A percentile compares a stretch with the other conserved stretches of the same genome.
phyloP scores from a whole-genome alignment of 23 red algal species.

The Gracilariopsis chorda region DNA sequence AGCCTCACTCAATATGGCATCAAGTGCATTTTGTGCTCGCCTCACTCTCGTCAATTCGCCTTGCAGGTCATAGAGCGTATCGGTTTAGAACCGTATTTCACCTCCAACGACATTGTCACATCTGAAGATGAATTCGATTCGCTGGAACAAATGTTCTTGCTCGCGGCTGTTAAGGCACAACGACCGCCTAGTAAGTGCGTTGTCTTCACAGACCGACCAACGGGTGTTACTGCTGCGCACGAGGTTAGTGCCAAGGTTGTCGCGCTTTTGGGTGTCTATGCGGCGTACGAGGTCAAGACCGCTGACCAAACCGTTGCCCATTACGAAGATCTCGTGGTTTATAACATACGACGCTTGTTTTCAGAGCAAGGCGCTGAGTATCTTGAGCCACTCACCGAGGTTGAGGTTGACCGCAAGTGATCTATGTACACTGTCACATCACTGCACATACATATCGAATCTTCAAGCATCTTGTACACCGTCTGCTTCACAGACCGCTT shows the following conservation, averaged over 20 bases:
- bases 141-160: conserved; percentile 72
- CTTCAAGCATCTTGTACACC: too few relatives aligned
- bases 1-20: conserved; percentile 68
- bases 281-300: conserved; percentile 81
- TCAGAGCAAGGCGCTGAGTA: conserved; percentile 64
- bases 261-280: conserved; percentile 74
- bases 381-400: conserved; percentile 53
- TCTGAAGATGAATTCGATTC: conserved; percentile 84
- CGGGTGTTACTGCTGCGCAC: conserved; percentile 83
- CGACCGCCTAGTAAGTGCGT: conserved; percentile 88
- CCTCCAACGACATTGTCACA: conserved; percentile 37
- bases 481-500: conserved; percentile 24
- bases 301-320: conserved; percentile 79
- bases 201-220: conserved; percentile 81
- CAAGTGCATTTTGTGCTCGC: conserved; percentile 53
- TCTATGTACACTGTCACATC: too few relatives aligned
- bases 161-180: conserved; percentile 65
- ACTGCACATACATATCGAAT: too few relatives aligned
- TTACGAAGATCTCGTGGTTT: conserved; percentile 78
- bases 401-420: conserved; percentile 45
- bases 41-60: neutral
- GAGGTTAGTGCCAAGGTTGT: conserved; percentile 79
- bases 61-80: conserved; percentile 44
- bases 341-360: conserved; percentile 89
- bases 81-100: conserved; percentile 59